Base-by-base conservation (phyloP, 192 early-diverging fungal species). In the Rhizophagus sp. region DNA sequence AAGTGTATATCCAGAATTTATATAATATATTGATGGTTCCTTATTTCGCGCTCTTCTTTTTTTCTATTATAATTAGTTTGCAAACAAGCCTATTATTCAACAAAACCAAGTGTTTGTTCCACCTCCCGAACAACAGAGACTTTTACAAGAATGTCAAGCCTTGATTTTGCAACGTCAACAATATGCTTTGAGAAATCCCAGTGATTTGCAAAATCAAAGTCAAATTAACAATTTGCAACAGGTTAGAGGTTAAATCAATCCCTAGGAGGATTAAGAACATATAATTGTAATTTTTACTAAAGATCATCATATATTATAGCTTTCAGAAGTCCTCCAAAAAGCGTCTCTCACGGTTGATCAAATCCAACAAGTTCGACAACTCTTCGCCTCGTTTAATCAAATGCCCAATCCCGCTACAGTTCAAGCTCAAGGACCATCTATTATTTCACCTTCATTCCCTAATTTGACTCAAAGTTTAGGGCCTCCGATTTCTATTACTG, bases 331-430 rank as follows among this genome's bases (percentile, higher is more conserved):
- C 10, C 82, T 89, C 27, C 81, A 87, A 81, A 85, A 81, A 19
- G 87, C 88, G 6, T 70, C 80, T 17, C 66, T 82, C 24, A 87
- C 87, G 22, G 79, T 83, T 7, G 84, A 82, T 27, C 84, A 87
- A 50, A 85, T 88, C 13, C 82, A 81, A 22, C 83, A 85, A 75
- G 82, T 84, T 83, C 81, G 87, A 2, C 84, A 85, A 70, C 84
- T 87, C 27, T 76, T 86, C 27, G 77, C 86, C 34, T 69, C 63
- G 11, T 75, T 52, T 62, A 39, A 39, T 49, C 76, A 82, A 39
- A 69, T 85, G 25, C 79, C 82, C 47, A 72, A 76, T 22, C 80
- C 87, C 36, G 50, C 81, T 2, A 52, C 79, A 30, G 36, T 50
- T 33, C 69, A 79, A 25, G 52, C 73, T 75, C 73, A 62, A 36